Base-by-base conservation (phyloP, 345 rosid genomes). In the Acer saccharum region DNA sequence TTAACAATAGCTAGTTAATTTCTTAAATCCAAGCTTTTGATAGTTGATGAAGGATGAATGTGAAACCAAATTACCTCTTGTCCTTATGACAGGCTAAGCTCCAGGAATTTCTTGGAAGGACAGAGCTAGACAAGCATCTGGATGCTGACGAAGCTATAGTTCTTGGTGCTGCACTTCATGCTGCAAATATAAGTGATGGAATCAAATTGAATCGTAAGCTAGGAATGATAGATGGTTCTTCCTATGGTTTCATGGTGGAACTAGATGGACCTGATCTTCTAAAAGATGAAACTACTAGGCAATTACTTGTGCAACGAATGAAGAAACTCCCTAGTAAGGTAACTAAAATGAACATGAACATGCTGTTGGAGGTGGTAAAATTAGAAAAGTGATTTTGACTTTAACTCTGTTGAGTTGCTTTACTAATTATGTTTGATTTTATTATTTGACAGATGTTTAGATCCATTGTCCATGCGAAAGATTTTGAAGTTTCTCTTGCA, bases 71-170 rank as follows among this genome's bases (percentile, higher is more conserved):
- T 9, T 39, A 46, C n/a, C 18, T 21, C 46, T 39, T 23, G 54
- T 78, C 14, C 27, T 67, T 72, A 18, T 85, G 25, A 80, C 92
- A 97, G 99, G 94, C 88, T 81, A 94, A 84, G 81, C 86, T 97
- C 81, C 99, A 89, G 84, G 99, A 97, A 83, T 94, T 85, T 86
- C 89, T 97, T 71, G 98, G 96, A 78, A 93, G 92, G 85, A 91
- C 86, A 82, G 97, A 89, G 69, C 87, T 97, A 80, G 99, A 89
- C 89, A 97, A 86, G 81, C 99, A 97, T 90, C 86, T 97, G 72
- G 99, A 97, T 89, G 98, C 99, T 75, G 99, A 97, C 87, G 99
- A 97, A 86, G 99, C 98, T 64, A 88, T 91, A 80, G 99, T 90
- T 86, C 98, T 97, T 48, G 99, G 99, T 78, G 81, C 97, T 29